Evolutionary conservation across 2,329 filamentous ascomycete genomes (phyloP), one percentile per base, ranked within the genome.

Genomic region (Bipolaris zeicola): DNA sequence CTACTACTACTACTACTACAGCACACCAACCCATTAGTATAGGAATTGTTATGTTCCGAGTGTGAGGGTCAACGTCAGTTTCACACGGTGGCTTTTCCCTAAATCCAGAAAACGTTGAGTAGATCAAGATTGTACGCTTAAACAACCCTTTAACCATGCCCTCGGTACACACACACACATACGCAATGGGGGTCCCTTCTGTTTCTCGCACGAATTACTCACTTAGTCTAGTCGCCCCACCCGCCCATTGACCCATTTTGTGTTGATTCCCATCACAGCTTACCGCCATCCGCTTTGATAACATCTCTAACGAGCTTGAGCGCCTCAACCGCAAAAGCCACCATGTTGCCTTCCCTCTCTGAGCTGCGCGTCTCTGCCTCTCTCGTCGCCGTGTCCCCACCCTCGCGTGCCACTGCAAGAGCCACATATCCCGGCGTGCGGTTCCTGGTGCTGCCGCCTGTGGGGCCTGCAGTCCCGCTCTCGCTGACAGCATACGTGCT

Each of bases 391-490:
- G 78, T 81, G 26, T 80, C 83, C 31, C 81, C 84, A n/a, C 74
- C 74, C 16, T 82, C 79, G 13, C 79, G 79, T 20, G 81, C 81
- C 6, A 88, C 83, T n/a, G 85, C 85, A 36, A 89, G 70, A 14
- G 86, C 85, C 26, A 88, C 84, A 77, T 87, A 88, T 1, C 86
- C 86, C 7, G 85, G 86, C 34, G 78, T 83, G 37, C 86, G 73
- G 68, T 87, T 88, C 59, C 74, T 77, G 42, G 81, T 83, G 26
- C 73, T 74, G 0, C 85, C 86, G 0, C 71, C 84, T 0, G 83
- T 86, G 7, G 86, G 86, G 0, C 86, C 86, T n/a, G 86, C 86
- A 2, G 85, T 88, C 1, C 86, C 86, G 50, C 81, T 85, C 77
- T 88, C 85, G 52, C 78, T 79, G 6, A 88, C 66, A 7, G 81